Evolutionary conservation across 495 filamentous ascomycete species (phyloP), one percentile per base, ranked within the genome.

Genomic region (Penicillium herquei): DNA sequence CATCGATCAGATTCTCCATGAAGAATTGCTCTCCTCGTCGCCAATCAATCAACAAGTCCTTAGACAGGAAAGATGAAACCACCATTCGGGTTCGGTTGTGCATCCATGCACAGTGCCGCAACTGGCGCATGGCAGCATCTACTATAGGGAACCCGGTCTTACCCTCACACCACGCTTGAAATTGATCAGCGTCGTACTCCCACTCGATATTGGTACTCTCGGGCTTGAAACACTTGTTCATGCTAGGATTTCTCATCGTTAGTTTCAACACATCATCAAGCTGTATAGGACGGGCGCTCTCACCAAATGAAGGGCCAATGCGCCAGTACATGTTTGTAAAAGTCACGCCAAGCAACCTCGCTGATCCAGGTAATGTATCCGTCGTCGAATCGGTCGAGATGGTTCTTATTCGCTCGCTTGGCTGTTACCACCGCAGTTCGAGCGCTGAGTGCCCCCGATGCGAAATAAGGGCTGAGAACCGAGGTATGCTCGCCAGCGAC

Each of bases 151-250:
- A 93, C 0, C 91, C 92, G 0, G 92, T 96, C 40, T 74, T 81
- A 21, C 92, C 92, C 13, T 81, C 70, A 50, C 82, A 84, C 92
- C 92, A 97, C 32, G 83, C 82, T 13, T 73, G 55, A 77, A 97
- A 96, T 31, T 77, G 68, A 3, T 80, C 76, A 3, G 70, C 42
- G 67, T 89, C 71, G 68, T 93, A 92, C 45, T 90, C 87, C 92
- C 90, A 96, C 37, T 83, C 67, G 56, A 96, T 89, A 59, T 91
- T 84, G 41, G 90, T 83, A 71, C 88, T 93, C 61, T 91, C 87
- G 34, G 87, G 85, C 62, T 96, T 96, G 80, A 93, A 96, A 11
- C 91, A 89, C 61, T 94, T 96, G 74, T 88, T 88, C 92, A 96
- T 96, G 68, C 90, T 89, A 35, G 26, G 16, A 18, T 21, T n/a